Base-by-base conservation (phyloP, 331 rosid species). In the Pyrus hybrid region DNA sequence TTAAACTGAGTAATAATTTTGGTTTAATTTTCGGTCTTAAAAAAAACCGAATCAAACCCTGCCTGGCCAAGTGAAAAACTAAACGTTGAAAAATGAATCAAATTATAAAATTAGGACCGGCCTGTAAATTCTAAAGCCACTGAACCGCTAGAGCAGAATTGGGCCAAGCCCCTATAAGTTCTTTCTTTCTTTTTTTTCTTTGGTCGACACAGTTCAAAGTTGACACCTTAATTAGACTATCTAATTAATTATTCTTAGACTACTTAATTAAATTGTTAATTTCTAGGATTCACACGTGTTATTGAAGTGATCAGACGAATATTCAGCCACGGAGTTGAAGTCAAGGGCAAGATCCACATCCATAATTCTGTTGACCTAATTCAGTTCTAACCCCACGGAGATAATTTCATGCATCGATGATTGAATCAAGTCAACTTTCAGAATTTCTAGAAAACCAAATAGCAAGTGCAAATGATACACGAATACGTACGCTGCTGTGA, bases 381-480 rank as follows among this genome's bases (percentile, higher is more conserved):
- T 49, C 60, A 18, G 72, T 33, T 63, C 76, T 76, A 49, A 72
- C 11, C 7, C 54, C 45, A 45, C 71, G 22, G 3, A 13, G 5
- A 57, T n/a, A 56, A 22, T 22, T 61, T 45, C 70, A 69, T 61
- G 65, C 65, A 25, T 60, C 11, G 76, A 57, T 53, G 57, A 58
- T 17, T 22, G 63, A n/a, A 57, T 12, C 60, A 23, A 41, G 77
- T 73, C 77, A 73, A 61, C 53, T 18, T 60, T 62, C 43, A 37
- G 17, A 61, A 58, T 22, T 53, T 75, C 79, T 28, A 75, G 67
- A 75, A 75, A n/a, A 16, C 64, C 54, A 65, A 13, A 41, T 32
- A 47, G 49, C 6, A 63, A 21, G 3, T 45, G 12, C 32, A 23
- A 16, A 68, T 23, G 6, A 7, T 12, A 43, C 33, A 68, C 56